phyloP scores from a whole-genome alignment of 2,329 filamentous ascomycete species.

The Epichloe aotearoae region DNA sequence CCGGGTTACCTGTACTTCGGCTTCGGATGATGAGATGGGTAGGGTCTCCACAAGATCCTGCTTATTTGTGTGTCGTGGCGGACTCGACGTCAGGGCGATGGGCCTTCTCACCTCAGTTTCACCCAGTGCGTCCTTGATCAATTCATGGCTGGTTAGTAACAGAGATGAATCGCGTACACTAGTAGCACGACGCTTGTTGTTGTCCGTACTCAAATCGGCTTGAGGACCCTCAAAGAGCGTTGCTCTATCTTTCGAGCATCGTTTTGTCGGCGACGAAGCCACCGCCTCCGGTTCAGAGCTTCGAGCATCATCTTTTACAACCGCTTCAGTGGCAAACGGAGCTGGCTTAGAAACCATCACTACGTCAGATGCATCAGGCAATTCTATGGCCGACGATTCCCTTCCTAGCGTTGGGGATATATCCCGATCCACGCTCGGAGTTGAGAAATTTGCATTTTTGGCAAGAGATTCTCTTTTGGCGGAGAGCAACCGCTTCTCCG shows the following conservation, averaged over 20 bases:
- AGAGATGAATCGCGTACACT: background rate
- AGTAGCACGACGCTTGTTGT: background rate
- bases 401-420: background rate
- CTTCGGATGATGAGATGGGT: slow-evolving; percentile 5
- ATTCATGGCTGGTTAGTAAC: background rate
- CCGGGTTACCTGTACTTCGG: background rate
- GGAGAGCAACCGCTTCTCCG: slow-evolving; percentile 17
- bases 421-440: background rate
- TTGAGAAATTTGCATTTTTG: background rate
- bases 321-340: too few species aligned
- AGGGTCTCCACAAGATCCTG: slow-evolving; percentile 1
- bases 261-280: background rate
- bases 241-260: slow-evolving; percentile 3
- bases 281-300: background rate
- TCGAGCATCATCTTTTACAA: background rate
- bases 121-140: background rate
- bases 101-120: background rate
- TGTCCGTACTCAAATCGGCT: slow-evolving; percentile 9
- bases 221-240: slow-evolving; percentile 10
- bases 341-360: background rate
- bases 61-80: background rate
- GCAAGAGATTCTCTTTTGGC: slow-evolving; percentile 11
- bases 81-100: background rate
- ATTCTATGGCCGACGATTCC: background rate
- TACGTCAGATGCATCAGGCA: background rate